These are phyloP conservation scores for Alloteropsis semialata DNA, from an alignment of 176 grass and related monocot genomes.

Conservation along the genomic window DNA sequence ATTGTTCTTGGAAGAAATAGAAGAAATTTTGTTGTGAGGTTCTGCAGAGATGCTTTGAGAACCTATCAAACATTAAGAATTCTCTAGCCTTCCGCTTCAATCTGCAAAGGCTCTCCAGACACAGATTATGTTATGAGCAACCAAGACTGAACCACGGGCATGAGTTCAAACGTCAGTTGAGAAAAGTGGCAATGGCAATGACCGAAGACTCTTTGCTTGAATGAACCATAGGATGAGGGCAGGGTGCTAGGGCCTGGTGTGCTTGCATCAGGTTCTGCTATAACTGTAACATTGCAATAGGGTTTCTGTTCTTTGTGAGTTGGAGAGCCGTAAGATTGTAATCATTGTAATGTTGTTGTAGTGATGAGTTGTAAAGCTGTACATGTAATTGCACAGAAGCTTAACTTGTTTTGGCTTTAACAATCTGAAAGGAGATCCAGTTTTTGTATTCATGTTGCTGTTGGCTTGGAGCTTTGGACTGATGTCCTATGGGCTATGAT, in stretches of 20 bases:
- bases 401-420: background rate
- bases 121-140: background rate
- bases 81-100: background rate
- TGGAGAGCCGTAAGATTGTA: background rate
- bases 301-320: background rate
- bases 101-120: background rate
- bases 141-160: background rate
- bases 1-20: background rate
- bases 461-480: background rate
- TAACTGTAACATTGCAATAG: background rate
- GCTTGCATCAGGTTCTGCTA: background rate
- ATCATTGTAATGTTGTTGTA: background rate
- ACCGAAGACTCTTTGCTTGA: background rate
- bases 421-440: background rate
- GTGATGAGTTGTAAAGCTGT: background rate
- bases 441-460: background rate
- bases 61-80: background rate
- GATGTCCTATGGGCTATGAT: background rate
- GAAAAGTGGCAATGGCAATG: background rate
- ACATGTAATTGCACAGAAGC: background rate
- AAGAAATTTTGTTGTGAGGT: background rate
- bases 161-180: background rate
- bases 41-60: background rate
- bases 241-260: background rate
- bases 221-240: background rate